These are phyloP conservation scores for Dipodascus geniculatus DNA, from an alignment of 805 yeast species.

Conservation along the genomic window DNA sequence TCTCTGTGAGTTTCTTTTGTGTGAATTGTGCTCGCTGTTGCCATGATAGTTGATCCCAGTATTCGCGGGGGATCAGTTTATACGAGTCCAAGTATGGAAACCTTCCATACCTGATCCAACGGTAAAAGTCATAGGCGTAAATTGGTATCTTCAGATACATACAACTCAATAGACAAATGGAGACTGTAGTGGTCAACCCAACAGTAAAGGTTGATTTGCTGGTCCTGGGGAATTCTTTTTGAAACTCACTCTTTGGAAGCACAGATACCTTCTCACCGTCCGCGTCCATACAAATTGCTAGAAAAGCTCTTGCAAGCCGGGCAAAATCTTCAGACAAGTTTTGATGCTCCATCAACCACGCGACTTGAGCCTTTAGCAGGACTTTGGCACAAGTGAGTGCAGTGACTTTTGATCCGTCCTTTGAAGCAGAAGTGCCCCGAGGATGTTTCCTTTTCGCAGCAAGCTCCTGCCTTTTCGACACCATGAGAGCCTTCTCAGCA, in stretches of 20 bases:
- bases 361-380: constrained; percentile 38
- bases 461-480: not conserved
- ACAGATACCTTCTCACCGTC: constrained; percentile 39
- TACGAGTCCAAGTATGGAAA: constrained; percentile 19
- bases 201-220: constrained; percentile 6
- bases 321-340: constrained; percentile 17
- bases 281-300: constrained; percentile 1
- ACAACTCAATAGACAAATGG: constrained; percentile 20
- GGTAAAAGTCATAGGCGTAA: constrained; percentile 17
- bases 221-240: not conserved
- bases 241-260: constrained; percentile 28
- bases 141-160: constrained; percentile 16
- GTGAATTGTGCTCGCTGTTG: not conserved
- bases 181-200: constrained; percentile 17
- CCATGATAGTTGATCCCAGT: not conserved
- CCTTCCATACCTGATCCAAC: constrained; percentile 21
- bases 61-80: constrained; percentile 9
- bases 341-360: constrained; percentile 27
- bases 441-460: not conserved
- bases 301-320: constrained; percentile 15
- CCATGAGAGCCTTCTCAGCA: not conserved
- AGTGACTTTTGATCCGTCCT: not conserved
- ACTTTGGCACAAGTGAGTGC: constrained; percentile 1
- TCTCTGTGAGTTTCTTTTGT: not conserved
- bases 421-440: not conserved